Conservation (phyloP, 495 filamentous ascomycete species). For the Daldinia vernicosa region DNA sequence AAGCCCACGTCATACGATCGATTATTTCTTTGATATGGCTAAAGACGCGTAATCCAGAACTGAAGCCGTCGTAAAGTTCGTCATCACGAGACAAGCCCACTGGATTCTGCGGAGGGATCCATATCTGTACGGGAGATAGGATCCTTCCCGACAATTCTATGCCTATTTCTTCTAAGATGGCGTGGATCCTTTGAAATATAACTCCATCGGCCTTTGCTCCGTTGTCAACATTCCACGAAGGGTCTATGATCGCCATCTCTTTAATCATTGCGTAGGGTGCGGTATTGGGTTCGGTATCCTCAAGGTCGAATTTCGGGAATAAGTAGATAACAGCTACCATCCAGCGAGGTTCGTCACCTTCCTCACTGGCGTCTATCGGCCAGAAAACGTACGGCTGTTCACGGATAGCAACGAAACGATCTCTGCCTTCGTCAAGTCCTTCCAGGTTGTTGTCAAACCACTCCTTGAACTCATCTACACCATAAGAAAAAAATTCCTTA, state of each 20-base stretch:
- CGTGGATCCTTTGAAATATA: neutral
- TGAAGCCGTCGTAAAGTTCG: neutral
- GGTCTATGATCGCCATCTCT: constrained; percentile 17
- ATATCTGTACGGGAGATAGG: neutral
- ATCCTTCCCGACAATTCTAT: neutral
- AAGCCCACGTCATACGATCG: constrained; percentile 9
- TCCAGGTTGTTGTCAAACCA: neutral
- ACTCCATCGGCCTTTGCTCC: neutral
- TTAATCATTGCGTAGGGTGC: neutral
- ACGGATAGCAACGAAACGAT: neutral
- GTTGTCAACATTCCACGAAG: neutral
- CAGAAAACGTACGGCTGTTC: constrained; percentile 13
- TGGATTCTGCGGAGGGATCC: constrained; percentile 4
- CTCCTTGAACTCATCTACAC: neutral
- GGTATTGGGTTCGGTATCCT: neutral
- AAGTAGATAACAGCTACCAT: constrained; percentile 4
- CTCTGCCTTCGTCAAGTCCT: neutral
- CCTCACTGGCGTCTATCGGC: neutral
- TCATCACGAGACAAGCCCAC: fast-evolving
- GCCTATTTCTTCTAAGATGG: neutral
- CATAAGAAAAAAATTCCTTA: neutral
- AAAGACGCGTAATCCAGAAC: constrained; percentile 33
- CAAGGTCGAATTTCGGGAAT: too few species aligned
- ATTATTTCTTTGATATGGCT: constrained; percentile 18
- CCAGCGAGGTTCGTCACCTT: neutral